phyloP scores from a whole-genome alignment of 805 yeast genomes.

The Myxozyma lipomycoides region DNA sequence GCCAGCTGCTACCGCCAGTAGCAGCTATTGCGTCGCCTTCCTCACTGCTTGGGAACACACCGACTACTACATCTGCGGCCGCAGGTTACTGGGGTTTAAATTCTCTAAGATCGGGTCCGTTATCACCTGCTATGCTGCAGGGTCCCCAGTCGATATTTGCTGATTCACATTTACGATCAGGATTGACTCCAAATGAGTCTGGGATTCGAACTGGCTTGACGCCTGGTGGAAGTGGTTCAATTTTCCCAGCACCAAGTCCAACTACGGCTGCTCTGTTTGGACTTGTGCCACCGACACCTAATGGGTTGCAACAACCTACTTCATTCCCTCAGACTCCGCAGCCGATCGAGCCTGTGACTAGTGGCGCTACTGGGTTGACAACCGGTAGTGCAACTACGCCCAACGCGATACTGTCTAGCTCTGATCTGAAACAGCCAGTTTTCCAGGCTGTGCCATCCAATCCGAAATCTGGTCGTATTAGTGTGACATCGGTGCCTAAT shows the following conservation, averaged over 20 bases:
- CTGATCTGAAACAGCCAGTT: slow-evolving; percentile 1
- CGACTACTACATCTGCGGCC: slow-evolving; percentile 10
- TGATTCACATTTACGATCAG: slow-evolving; percentile 42
- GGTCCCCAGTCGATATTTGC: slow-evolving; percentile 31
- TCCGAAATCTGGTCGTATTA: not conserved
- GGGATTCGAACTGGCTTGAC: slow-evolving; percentile 49
- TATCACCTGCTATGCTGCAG: slow-evolving; percentile 40
- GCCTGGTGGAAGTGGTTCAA: slow-evolving; percentile 38
- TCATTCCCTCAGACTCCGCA: slow-evolving; percentile 16
- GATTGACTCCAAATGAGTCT: slow-evolving; percentile 74
- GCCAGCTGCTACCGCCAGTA: slow-evolving; percentile 27
- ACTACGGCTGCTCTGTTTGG: slow-evolving; percentile 39
- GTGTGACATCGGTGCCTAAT: slow-evolving; percentile 2
- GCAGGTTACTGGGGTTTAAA: slow-evolving; percentile 23
- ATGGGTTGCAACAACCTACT: slow-evolving; percentile 47
- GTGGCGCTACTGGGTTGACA: slow-evolving; percentile 1
- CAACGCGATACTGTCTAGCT: slow-evolving; percentile 7
- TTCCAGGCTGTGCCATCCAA: slow-evolving; percentile 4
- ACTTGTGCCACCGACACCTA: slow-evolving; percentile 35
- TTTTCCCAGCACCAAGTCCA: slow-evolving; percentile 40
- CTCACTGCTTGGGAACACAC: slow-evolving; percentile 12
- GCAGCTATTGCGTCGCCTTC: slow-evolving; percentile 29
- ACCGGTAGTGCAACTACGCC: slow-evolving; percentile 10
- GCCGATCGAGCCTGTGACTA: slow-evolving; percentile 2
- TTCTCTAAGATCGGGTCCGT: slow-evolving; percentile 37